These are phyloP conservation scores for Citropsis articulata DNA, from an alignment of 345 rosid genomes.

Conservation along the genomic window DNA sequence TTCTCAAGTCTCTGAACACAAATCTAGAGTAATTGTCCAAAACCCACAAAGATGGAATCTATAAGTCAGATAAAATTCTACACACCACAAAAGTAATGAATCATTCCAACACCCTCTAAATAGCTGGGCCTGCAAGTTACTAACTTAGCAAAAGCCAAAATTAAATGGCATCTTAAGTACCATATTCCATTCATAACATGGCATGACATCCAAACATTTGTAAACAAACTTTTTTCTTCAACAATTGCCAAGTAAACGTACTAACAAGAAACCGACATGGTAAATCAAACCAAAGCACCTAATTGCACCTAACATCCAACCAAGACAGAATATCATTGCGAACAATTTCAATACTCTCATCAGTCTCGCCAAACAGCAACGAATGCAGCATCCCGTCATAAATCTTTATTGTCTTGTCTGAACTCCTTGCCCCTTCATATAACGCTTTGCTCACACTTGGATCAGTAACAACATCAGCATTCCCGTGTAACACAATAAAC, in stretches of 20 bases:
- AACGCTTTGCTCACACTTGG: conserved; percentile 62
- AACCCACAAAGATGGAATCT: no score
- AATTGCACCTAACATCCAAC: conserved; percentile 57
- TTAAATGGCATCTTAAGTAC: not conserved
- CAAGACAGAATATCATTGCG: conserved; percentile 57
- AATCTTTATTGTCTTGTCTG: conserved; percentile 63
- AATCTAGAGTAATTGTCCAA: no score
- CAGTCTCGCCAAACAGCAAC: conserved; percentile 80
- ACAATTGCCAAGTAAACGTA: not conserved
- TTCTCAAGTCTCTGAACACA: no score
- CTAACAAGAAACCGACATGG: not conserved
- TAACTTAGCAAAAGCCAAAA: not conserved
- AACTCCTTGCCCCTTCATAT: conserved; percentile 49
- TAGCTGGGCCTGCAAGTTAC: no score
- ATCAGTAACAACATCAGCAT: conserved; percentile 75
- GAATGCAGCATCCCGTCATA: conserved; percentile 90
- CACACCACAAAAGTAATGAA: no score
- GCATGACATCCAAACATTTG: not conserved
- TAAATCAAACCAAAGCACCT: not conserved
- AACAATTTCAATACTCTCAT: conserved; percentile 65
- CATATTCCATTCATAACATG: not conserved
- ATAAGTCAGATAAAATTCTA: no score
- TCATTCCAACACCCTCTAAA: not conserved
- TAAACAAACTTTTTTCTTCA: not conserved
- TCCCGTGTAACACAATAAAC: conserved; percentile 68